Evolutionary conservation across 495 filamentous ascomycete genomes (phyloP), one percentile per base, ranked within the genome.

Genomic region (Penicillium malachiteum): DNA sequence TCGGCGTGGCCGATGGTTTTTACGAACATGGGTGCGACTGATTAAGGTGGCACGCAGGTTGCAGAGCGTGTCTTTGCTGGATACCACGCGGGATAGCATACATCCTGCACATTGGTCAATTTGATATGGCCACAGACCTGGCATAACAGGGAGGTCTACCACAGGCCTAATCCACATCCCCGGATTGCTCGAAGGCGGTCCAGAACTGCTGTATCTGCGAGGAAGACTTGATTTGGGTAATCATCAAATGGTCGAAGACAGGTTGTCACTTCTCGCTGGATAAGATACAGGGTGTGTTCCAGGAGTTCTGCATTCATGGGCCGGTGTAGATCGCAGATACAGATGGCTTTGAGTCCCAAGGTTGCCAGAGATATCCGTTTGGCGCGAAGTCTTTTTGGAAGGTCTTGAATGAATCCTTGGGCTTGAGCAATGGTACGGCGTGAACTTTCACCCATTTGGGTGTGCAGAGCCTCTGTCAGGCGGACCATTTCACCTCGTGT

Each of bases 61-160:
- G 11, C 55, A 58, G 9, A 77, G 21, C 0, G 48, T 40, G 1
- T 48, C 12, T 7, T 59, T 67, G 30, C 66, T 38, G 1, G 34
- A 34, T 0, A 64, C 63, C 32, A 80, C 55, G 1, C 74, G 63
- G 3, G 71, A 67, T 39, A 79, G 54, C 38, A 79, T 73, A 47
- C 78, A 75, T 9, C 72, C 71, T 45, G 76, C 41, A 50, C 78
- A 74, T 16, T 55, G 26, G 47, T 78, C 69, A 21, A 55, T 55
- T 42, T 78, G 69, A 34, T 61, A 69, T 1, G 39, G 2, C 63
- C 61, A 64, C 31, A 51, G 53, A 3, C 44, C 18, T 9, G 56
- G 33, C 8, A 30, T 32, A 10, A 48, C 46, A 3, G 47, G 9
- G 10, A 13, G 32, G 7, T 46, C 41, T 2, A 32, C 1, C 17